Evolutionary conservation across 2,329 filamentous ascomycete genomes (phyloP), one percentile per base, ranked within the genome.

Genomic region (Trichoderma brevicompactum): DNA sequence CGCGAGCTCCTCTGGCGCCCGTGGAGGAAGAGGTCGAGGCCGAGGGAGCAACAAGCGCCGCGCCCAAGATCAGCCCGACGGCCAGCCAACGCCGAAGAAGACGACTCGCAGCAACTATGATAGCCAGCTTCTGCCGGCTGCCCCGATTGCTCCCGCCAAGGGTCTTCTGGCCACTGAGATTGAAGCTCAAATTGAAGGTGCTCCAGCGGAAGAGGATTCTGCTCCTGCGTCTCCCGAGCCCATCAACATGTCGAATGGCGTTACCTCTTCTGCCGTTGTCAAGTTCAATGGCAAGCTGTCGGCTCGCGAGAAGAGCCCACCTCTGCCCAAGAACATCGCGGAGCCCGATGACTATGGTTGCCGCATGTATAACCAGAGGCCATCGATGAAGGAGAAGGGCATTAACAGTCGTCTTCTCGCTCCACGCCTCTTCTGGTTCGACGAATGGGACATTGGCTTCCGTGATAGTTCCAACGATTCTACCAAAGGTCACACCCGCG

Each of bases 381-480:
- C 84, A 56, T 78, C 76, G 44, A 76, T 78, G 65, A 73, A 77
- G 49, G 77, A 79, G 38, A 77, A 76, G 76, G 67, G 79, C 32
- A 80, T 82, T 70, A 86, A 85, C 69, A 84, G 82, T 32, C 80
- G 87, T 64, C 80, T 87, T 70, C 75, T 85, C 49, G 73, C 73
- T 5, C 84, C 84, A 10, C 76, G 76, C 7, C 68, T 79, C 0
- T 83, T 83, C 67, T 75, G 79, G 59, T 87, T 81, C 64, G 78
- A 83, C 43, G 76, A 82, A 8, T 77, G 81, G 65, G 84, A 87
- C 70, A 87, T 88, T 67, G 85, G 85, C 13, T 87, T 86, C 72
- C 80, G 83, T 23, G 85, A 87, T 70, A 85, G 83, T 4, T 81
- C 81, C 67, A 87, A 87, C 66, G 83, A 85, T 69, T 80, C 81